Base-by-base conservation (phyloP, 2,329 filamentous ascomycete species). In the Calonectria hawksworthii region DNA sequence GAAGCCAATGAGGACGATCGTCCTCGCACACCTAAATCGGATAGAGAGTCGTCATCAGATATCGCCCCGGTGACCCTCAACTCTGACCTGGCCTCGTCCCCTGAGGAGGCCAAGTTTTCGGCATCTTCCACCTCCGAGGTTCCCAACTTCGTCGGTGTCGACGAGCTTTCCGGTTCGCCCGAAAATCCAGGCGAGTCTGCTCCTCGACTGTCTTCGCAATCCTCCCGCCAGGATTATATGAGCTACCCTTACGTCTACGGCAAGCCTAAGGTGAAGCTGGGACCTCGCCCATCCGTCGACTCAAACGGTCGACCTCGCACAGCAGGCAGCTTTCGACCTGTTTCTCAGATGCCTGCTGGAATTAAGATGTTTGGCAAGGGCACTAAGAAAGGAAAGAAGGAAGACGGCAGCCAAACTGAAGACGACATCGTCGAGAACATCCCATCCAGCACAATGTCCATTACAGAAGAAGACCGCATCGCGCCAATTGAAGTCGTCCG, bases 241-340 rank as follows among this genome's bases (percentile, higher is more conserved):
- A 86, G 84, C 77, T 88, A 88, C 30, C 86, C 88, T 16, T 90
- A 91, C 76, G 83, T 85, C 51, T 89, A 88, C 78, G 86, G 87
- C 79, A 95, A 94, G 81, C 94, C 93, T 54, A 98, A 98, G 83
- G 93, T 98, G 71, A 98, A 98, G 85, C 91, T 98, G 54, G 97
- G 93, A 1, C 96, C 97, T 13, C 91, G 96, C 59, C 96, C 96
- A 32, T 96, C 95, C 3, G 83, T 93, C 52, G 93, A 95, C 75
- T 87, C 90, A 51, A 87, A 89, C 76, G 89, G 91, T 72, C 89
- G 90, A 80, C 90, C 92, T 74, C 90, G 93, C 61, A 93, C 86
- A 86, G 92, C 83, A 85, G 92, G 83, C 73, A 89, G 92, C 80
- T 90, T 92, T 80, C 90, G 94, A 66, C 94, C 95, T 8, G 92